A percentile compares a stretch with the other conserved stretches of the same genome.
Conservation (phyloP, 2,329 filamentous ascomycete species). For the Teratosphaeria pseudoeucalypti region DNA sequence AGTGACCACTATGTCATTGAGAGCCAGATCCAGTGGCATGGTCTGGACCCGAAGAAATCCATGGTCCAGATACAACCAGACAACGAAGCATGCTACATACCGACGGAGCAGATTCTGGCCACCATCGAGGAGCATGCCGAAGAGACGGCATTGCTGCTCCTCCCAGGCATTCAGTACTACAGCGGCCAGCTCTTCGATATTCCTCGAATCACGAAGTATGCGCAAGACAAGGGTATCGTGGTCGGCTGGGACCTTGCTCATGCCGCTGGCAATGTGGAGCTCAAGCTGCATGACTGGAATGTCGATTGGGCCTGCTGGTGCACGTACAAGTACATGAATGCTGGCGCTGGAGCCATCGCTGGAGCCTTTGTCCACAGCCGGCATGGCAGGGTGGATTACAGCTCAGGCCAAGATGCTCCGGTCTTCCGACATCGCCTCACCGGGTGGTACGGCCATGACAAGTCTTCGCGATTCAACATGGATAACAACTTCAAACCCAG, state of each 20-base stretch:
- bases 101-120: constrained; percentile 59
- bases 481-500: constrained; percentile 68
- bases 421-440: constrained; percentile 56
- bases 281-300: constrained; percentile 75
- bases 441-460: constrained; percentile 83
- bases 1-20: constrained; percentile 82
- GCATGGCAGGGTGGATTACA: constrained; percentile 48
- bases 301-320: constrained; percentile 92
- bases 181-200: constrained; percentile 85
- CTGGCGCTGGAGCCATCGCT: constrained; percentile 72
- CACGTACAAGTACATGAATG: constrained; percentile 89
- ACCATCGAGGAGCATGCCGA: constrained; percentile 65
- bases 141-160: constrained; percentile 62
- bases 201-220: constrained; percentile 63
- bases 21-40: constrained; percentile 66
- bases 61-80: constrained; percentile 65
- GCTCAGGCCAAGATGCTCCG: constrained; percentile 18
- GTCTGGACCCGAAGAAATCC: constrained; percentile 52
- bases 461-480: constrained; percentile 69
- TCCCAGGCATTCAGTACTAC: constrained; percentile 86
- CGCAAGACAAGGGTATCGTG: constrained; percentile 57
- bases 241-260: constrained; percentile 87
- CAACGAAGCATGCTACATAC: constrained; percentile 44
- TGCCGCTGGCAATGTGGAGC: constrained; percentile 71
- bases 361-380: constrained; percentile 70